A percentile compares a stretch with the other conserved stretches of the same genome.
Conservation (phyloP, 31 red algal genomes). For the Endocladia muricata region DNA sequence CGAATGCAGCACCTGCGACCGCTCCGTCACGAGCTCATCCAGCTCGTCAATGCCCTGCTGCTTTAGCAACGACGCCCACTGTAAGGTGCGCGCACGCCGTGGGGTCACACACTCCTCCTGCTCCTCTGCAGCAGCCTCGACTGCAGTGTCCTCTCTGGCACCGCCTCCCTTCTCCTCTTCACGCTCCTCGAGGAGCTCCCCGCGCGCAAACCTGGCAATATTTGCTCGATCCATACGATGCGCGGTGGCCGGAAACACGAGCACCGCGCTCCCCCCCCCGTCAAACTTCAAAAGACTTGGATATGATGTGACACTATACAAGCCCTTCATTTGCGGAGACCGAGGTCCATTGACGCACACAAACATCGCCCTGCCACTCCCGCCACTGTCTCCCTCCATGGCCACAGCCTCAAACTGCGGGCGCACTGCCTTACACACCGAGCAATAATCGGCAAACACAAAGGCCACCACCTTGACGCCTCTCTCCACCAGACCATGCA, state of each 20-base stretch:
- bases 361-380: conserved; percentile 31
- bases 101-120: conserved; percentile 12
- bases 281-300: conserved; percentile 38
- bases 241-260: not conserved
- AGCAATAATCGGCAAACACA: conserved; percentile 73
- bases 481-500: conserved; percentile 32
- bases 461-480: conserved; percentile 37
- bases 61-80: conserved; percentile 34
- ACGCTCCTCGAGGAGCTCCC: not conserved
- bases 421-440: conserved; percentile 44
- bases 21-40: conserved; percentile 45
- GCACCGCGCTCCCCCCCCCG: conserved; percentile 7
- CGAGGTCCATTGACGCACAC: conserved; percentile 58
- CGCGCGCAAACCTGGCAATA: not conserved
- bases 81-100: conserved; percentile 17
- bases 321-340: conserved; percentile 38
- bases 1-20: conserved; percentile 33
- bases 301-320: conserved; percentile 40
- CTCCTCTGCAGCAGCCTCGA: not conserved
- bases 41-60: conserved; percentile 74
- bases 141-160: not conserved
- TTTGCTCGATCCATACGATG: not conserved
- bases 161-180: not conserved
- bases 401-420: conserved; percentile 65
- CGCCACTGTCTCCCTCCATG: not conserved